Evolutionary conservation across 106 monocot genomes (phyloP).

Genomic region (Dendrobium officinale): DNA sequence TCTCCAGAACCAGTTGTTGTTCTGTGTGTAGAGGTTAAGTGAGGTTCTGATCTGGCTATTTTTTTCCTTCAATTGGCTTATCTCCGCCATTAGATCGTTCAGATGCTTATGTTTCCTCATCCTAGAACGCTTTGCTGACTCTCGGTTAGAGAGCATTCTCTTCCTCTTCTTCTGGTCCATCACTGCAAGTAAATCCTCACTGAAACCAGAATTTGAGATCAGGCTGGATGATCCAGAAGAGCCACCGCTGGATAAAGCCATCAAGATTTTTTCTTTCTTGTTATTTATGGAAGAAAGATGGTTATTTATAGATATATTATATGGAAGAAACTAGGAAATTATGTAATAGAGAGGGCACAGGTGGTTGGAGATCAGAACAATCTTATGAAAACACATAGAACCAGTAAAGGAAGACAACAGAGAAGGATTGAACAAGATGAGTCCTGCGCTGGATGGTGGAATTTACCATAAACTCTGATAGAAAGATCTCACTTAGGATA

Average conservation of each 20-base stretch:
- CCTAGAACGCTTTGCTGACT: constrained; percentile 60
- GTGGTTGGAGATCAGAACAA: constrained; percentile 2
- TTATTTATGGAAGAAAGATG: background rate
- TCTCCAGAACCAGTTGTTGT: constrained; percentile 27
- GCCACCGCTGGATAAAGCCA: constrained; percentile 33
- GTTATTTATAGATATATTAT: background rate
- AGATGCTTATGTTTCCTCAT: constrained; percentile 58
- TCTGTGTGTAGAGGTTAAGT: constrained; percentile 14
- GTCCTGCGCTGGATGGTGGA: constrained; percentile 38
- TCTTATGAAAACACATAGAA: constrained; percentile 63
- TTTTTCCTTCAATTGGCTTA: constrained; percentile 25
- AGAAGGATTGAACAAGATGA: constrained; percentile 63
- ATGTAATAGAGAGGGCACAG: background rate
- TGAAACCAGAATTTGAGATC: constrained; percentile 16
- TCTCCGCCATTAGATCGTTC: constrained; percentile 39
- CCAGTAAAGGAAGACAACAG: constrained; percentile 71
- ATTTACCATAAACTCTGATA: constrained; percentile 51
- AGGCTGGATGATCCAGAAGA: constrained; percentile 17
- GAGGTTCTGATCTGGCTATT: constrained; percentile 23
- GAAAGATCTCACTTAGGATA: constrained; percentile 41
- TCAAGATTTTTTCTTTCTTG: background rate
- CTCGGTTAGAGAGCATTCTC: constrained; percentile 66
- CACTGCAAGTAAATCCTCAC: constrained; percentile 17
- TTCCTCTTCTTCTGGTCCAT: constrained; percentile 50
- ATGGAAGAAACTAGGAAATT: background rate